Base-by-base conservation (phyloP, 2,329 filamentous ascomycete species). In the Cytospora chrysosperma region DNA sequence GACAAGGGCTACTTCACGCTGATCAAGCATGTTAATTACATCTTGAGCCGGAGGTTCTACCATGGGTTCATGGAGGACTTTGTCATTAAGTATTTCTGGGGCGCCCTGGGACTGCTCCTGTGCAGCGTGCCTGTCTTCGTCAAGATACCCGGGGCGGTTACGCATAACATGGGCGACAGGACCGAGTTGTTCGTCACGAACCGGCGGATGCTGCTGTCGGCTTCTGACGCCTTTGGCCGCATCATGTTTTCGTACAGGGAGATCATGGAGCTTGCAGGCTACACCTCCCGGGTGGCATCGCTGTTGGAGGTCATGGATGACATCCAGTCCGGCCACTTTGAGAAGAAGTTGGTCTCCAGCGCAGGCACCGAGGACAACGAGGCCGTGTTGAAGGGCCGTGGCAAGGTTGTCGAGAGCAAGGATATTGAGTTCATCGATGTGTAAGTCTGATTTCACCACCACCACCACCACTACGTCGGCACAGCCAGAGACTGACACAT, bases 21-120 rank as follows among this genome's bases (percentile, higher is more conserved):
- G 43, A 99, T 99, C 80, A 98, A 97, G 78, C 95, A 99, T 77
- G 94, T 99, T 73, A 99, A 99, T 76, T 89, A 96, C 72, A 97
- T 98, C 68, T 79, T 99, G 66, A 85, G 93, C 47, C 84, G 92
- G 67, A 87, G 95, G 56, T 91, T 99, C 75, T 98, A 98, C 75
- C 94, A 99, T 75, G 94, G 93, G n/a, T 89, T 99, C 72, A 97
- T 98, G 94, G 95, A 99, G 75, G 95, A 99, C 75, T 99, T 97
- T 76, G 92, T 98, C 63, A 97, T 99, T 77, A 99, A 99, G 77
- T 99, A 99, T 75, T 95, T 98, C 77, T 99, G 95, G 95, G 95
- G 95, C 49, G 94, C 95, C 2, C 77, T 99, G 51, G 95, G 95
- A 1, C 83, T 99, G 68, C 77, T 97, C 67, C 87, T 99, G 12